These are phyloP conservation scores for Oleoguttula mirabilis DNA, from an alignment of 495 filamentous ascomycete species.

Conservation along the genomic window DNA sequence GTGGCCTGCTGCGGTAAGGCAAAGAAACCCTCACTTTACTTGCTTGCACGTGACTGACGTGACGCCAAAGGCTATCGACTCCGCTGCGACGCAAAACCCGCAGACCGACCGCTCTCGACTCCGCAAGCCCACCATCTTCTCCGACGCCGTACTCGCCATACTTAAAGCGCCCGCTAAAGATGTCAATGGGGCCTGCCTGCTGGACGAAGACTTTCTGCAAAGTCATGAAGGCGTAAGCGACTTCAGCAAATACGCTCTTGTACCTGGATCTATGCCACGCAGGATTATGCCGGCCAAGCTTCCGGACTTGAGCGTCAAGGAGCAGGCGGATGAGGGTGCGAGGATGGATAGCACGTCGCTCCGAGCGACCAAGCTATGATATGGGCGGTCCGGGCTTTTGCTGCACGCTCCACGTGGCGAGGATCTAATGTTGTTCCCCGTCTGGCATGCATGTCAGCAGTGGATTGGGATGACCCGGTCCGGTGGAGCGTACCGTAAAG, in stretches of 20 bases:
- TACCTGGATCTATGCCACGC: conserved; percentile 51
- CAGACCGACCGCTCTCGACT: conserved; percentile 40
- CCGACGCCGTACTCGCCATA: conserved; percentile 68
- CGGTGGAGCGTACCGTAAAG: too few species aligned
- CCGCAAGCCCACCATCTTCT: conserved; percentile 62
- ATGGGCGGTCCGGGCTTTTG: too few species aligned
- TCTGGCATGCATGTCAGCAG: too few species aligned
- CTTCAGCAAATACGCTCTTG: conserved; percentile 60
- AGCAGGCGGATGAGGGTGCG: conserved; percentile 73
- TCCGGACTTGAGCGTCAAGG: conserved; percentile 58
- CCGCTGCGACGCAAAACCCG: conserved; percentile 53
- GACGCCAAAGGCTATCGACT: conserved; percentile 48
- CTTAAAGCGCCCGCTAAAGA: conserved; percentile 44
- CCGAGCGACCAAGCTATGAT: conserved; percentile 26
- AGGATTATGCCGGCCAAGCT: conserved; percentile 68
- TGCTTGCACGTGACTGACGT: conserved; percentile 3
- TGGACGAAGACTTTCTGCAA: conserved; percentile 76
- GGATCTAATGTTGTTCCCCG: too few species aligned
- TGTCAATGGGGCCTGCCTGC: conserved; percentile 60
- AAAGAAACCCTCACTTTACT: too few species aligned
- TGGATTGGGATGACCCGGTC: too few species aligned
- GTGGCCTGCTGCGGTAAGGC: conserved; percentile 64
- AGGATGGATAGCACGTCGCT: conserved; percentile 52
- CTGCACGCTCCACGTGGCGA: too few species aligned
- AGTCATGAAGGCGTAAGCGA: conserved; percentile 51